Base-by-base conservation (phyloP, 2,329 filamentous ascomycete genomes). In the Pseudocercospora macadamiae region DNA sequence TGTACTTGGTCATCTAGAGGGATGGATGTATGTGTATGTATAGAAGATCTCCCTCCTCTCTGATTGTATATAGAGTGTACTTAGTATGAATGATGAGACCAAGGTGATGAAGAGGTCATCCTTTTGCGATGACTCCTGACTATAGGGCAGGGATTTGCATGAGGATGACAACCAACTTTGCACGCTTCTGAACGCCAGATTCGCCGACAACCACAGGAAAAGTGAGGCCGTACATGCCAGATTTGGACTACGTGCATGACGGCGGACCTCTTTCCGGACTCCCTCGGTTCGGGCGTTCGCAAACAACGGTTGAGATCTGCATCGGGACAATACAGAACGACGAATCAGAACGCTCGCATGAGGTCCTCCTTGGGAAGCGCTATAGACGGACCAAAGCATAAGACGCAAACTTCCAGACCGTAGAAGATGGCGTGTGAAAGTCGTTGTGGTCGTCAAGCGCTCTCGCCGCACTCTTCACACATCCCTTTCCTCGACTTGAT, bases 1-100 rank as follows among this genome's bases (percentile, higher is more conserved):
- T 83, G 66, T 83, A 83, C 69, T 66, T 82, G 49, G 75, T 82
- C 23, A 63, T 66, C 34, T 66, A 59, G 47, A 34, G 3, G 26
- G 23, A 4, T 6, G 12, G 28, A 32, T 32, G 28, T 6, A 12
- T 7, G 6, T 32, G 28, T 32, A 32, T 32, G 28, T 32, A 12
- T 7, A 32, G 28, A 12, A 32, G 28, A 12, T 32, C 6, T 32
- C 12, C 6, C 12, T 6, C 28, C 6, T 32, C 6, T 6, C 6
- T 32, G 28, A n/a, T n/a, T 32, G 28, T 32, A 6, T 32, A 32
- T 32, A 32, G 28, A 32, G 28, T 32, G 28, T 32, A 32, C 28
- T 32, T 32, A 12, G 28, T 32, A 32, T 32, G 28, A 32, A 6
- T 32, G 6, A 32, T 32, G 28, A 32, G 28, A 32, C 12, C 6